A percentile compares a stretch with the other conserved stretches of the same genome.
phyloP scores from a whole-genome alignment of 2,329 filamentous ascomycete species.

The Grosmannia penicillata region DNA sequence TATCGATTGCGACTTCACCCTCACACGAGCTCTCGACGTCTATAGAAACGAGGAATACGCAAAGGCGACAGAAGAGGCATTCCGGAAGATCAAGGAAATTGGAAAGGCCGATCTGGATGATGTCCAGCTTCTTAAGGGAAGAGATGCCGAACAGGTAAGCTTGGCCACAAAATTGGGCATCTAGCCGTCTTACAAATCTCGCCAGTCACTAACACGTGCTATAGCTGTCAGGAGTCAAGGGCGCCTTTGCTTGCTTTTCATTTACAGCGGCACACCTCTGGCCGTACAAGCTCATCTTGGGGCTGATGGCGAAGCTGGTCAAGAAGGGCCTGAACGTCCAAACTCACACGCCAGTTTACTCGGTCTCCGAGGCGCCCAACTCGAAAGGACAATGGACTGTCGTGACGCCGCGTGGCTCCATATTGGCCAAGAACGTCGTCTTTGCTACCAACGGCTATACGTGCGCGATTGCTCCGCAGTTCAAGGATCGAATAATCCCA shows the following conservation, averaged over 20 bases:
- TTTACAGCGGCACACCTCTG: slow-evolving; percentile 3
- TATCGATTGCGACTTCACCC: slow-evolving; percentile 7
- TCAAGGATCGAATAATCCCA: slow-evolving; percentile 6
- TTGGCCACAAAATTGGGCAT: too few species aligned
- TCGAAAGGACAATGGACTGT: slow-evolving; percentile 6
- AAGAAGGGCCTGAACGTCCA: slow-evolving; percentile 6
- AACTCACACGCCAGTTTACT: slow-evolving; percentile 5
- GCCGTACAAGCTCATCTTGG: slow-evolving; percentile 5
- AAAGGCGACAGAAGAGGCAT: background rate
- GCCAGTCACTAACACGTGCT: too few species aligned
- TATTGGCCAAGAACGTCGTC: slow-evolving; percentile 12
- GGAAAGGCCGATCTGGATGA: background rate
- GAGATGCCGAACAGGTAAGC: background rate
- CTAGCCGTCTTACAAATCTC: too few species aligned
- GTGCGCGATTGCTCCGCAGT: slow-evolving; percentile 11
- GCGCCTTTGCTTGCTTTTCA: background rate
- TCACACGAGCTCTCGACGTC: slow-evolving; percentile 17
- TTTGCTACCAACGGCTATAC: slow-evolving; percentile 17
- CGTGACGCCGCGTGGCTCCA: slow-evolving; percentile 11
- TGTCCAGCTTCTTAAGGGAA: background rate
- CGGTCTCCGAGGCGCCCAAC: background rate
- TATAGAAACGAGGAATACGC: slow-evolving; percentile 15
- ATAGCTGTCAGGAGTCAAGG: slow-evolving; percentile 1
- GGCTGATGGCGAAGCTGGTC: slow-evolving; percentile 1
- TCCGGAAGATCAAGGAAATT: background rate